These are phyloP conservation scores for Hymenoscyphus fructigenus DNA, from an alignment of 2,329 filamentous ascomycete genomes.

Conservation along the genomic window DNA sequence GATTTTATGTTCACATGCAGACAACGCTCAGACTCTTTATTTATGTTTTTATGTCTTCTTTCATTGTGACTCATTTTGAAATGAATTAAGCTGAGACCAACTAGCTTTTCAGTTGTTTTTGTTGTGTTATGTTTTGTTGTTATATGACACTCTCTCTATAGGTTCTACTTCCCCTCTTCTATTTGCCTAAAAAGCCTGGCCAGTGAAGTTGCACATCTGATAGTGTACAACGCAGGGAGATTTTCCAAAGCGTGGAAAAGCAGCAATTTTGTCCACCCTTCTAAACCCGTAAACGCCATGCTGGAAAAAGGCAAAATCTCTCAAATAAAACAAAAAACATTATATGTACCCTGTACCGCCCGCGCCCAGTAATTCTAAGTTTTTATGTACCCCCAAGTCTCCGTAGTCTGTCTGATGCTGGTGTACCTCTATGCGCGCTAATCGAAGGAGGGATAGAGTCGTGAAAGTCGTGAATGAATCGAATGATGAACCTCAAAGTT, in stretches of 20 bases:
- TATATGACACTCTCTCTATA: not conserved
- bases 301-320: not conserved
- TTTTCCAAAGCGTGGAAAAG: conserved; percentile 1
- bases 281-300: conserved; percentile 9
- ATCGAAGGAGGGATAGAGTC: conserved; percentile 17
- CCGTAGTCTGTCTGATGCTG: not conserved
- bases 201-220: conserved; percentile 5
- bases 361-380: conserved; percentile 10
- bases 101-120: not conserved
- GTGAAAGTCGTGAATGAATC: conserved; percentile 13
- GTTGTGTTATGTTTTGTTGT: not conserved
- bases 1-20: not conserved
- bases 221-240: conserved; percentile 5
- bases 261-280: not conserved
- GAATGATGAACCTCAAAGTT: not conserved
- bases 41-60: not conserved
- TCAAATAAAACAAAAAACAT: not conserved
- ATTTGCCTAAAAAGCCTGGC: not conserved
- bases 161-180: not conserved
- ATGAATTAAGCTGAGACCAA: not conserved
- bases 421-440: conserved; percentile 18
- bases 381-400: conserved; percentile 18
- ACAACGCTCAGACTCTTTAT: not conserved
- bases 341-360: not conserved
- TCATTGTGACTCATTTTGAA: not conserved